Evolutionary conservation across 352 stramenopile species (phyloP), one percentile per base, ranked within the genome.

Genomic region (Achlya hypogyna): DNA sequence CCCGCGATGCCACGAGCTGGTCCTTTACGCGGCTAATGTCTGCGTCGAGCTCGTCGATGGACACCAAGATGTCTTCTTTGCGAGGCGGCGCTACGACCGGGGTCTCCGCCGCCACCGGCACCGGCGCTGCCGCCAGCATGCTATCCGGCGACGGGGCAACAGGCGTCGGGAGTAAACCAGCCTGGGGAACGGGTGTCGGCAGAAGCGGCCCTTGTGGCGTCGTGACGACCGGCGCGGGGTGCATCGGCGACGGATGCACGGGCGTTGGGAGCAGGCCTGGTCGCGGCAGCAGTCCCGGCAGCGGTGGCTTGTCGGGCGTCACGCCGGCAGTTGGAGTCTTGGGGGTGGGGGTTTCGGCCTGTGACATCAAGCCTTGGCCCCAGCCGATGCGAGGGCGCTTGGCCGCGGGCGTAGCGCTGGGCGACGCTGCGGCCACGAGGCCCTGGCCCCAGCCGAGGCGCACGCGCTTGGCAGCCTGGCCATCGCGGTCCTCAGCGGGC

Each of bases 371-470:
- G 28, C 84, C 84, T 70, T 91, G 75, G 22, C 86, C 86, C 86
- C 86, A 94, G 10, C 82, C 84, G 71, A 94, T 86, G 18, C 86
- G 79, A 52, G 84, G 84, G 18, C 86, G 84, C 63, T 94, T 94
- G 51, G 27, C 31, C 12, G 49, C 27, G 8, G 25, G 20, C n/a
- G 34, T 63, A 25, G 53, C 25, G 29, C n/a, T 54, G 71, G 68
- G 78, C 27, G 79, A 91, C 2, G 77, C 16, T 16, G 49, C 71
- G 0, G 79, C 79, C 4, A 90, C 76, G n/a, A 95, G 72, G 12
- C 86, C 86, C 75, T 95, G 86, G 2, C 86, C 86, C 86, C 86
- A 95, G 20, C 84, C 86, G 20, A 95, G 68, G 10, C 86, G 76
- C 31, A 83, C 82, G 16, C 86, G 75, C 31, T 92, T 56, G 10